Evolutionary conservation across 495 filamentous ascomycete genomes (phyloP), one percentile per base, ranked within the genome.

Genomic region (Aspergillus panamensis): DNA sequence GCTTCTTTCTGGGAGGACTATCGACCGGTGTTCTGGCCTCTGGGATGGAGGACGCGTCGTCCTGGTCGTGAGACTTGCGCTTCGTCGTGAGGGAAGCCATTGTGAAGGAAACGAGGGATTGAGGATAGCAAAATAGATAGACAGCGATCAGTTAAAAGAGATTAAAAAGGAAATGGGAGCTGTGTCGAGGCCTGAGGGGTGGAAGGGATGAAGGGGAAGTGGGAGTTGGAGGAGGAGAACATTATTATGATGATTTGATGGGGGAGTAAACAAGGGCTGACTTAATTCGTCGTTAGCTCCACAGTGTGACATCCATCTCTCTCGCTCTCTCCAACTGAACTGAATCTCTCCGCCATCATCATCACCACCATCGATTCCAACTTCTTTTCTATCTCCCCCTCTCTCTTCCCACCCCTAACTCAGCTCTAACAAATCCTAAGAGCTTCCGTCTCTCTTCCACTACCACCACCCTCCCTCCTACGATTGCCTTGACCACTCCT

Each of bases 1-100:
- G 69, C 55, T 75, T 80, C 69, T 81, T 86, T 70, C 81, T 87
- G 10, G 77, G 73, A 1, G 88, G 86, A 64, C 83, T 87, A 64
- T 77, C 73, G 20, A 74, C 75, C 13, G 83, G 77, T 33, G 76
- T 83, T 47, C 59, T 70, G 57, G 71, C 66, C 17, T 63, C 61
- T 29, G 72, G 64, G 47, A 62, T 61, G 54, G 60, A n/a, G 53
- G 62, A 67, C 49, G 64, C 62, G 63, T 73, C 66, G 65, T 65
- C 52, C 30, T 51, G 16, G 45, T 74, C 74, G 31, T 80, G 75
- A 8, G 84, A 86, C 69, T 84, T 87, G 67, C 81, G 82, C 69
- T 87, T 88, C 33, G 78, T 69, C 51, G 77, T 68, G 45, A 70
- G 57, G 19, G 82, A 73, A 64, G 83, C 72, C 87, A 88, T 88